A percentile compares a stretch with the other conserved stretches of the same genome.
phyloP scores from a whole-genome alignment of 768 basidiomycete genomes.

The Agaricus bisporus region DNA sequence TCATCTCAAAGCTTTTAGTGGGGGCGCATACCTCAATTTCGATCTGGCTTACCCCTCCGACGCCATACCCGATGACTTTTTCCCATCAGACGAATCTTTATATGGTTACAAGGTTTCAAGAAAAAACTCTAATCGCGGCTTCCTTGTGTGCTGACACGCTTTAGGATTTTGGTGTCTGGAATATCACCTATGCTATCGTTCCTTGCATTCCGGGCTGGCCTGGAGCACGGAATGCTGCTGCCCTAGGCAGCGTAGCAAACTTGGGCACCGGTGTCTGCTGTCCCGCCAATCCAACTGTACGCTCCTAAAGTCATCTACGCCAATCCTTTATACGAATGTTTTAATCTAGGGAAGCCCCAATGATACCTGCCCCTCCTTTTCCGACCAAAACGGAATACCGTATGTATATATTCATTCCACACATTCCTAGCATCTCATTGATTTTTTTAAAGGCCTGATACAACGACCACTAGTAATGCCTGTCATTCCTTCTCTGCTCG shows the following conservation, averaged over 20 bases:
- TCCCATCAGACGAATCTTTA: conserved; percentile 59
- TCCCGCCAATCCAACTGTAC: conserved; percentile 60
- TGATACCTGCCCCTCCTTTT: conserved; percentile 65
- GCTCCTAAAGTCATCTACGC: conserved; percentile 11
- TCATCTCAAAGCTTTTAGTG: conserved; percentile 31
- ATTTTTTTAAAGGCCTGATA: conserved; percentile 30
- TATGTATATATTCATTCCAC: conserved; percentile 27
- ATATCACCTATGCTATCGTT: conserved; percentile 63
- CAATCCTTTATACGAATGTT: not conserved
- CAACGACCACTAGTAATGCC: conserved; percentile 38
- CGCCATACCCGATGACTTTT: conserved; percentile 66
- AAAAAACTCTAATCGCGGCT: too few species aligned
- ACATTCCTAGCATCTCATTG: not conserved
- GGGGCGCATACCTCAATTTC: conserved; percentile 69
- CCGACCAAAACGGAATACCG: conserved; percentile 60
- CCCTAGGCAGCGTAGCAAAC: conserved; percentile 60
- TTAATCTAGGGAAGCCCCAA: conserved; percentile 32
- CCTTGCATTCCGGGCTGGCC: conserved; percentile 59
- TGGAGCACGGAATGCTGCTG: conserved; percentile 50
- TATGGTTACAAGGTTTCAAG: conserved; percentile 49
- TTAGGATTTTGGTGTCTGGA: conserved; percentile 87
- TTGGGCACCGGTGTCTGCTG: conserved; percentile 63
- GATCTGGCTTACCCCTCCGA: conserved; percentile 74
- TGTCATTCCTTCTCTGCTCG: conserved; percentile 27
- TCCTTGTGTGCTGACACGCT: not conserved